Evolutionary conservation across 345 rosid genomes (phyloP), one percentile per base, ranked within the genome.

Genomic region (Rhodamnia rubescens): DNA sequence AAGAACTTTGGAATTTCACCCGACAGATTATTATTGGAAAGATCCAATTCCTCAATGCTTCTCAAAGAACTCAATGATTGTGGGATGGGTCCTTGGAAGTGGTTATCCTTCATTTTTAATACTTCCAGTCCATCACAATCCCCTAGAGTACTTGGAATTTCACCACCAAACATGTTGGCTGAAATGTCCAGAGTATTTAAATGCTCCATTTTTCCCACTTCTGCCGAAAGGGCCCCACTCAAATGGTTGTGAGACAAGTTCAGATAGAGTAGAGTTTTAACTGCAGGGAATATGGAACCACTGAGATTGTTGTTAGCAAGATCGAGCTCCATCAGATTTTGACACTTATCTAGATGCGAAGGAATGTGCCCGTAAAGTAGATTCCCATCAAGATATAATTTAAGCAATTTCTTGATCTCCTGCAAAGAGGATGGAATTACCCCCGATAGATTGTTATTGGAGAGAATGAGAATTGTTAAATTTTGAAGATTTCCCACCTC

Each of bases 61-160:
- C 58, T 87, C 56, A 91, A 47, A 22, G 83, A 78, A 49, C 85
- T 83, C 7, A 91, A 80, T 11, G 91, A 90, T 2, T 83, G 32
- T 47, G 94, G 93, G 21, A 92, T 89, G 54, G 69, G n/a, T 4
- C 92, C 92, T 58, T 82, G 84, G 26, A 92, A 90, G 24, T 53
- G 36, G 51, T 92, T 91, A 1, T 81, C 87, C 3, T 59, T 53
- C 89, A 92, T 4, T 11, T 14, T 1, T 9, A 89, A 81, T 55
- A 7, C 21, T 26, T 36, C 75, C 64, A 91, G 42, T 26, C 6
- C 49, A 47, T 13, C 9, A 55, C 91, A 90, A 69, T 74, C 53
- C 1, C 91, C 90, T 13, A 90, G 82, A 42, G 51, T 61, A 11
- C 21, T 1, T 0, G 92, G 90, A 84, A 91, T 90, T 82, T 85